Conservation (phyloP, 2,329 filamentous ascomycete species). For the Cytospora paraplurivora region DNA sequence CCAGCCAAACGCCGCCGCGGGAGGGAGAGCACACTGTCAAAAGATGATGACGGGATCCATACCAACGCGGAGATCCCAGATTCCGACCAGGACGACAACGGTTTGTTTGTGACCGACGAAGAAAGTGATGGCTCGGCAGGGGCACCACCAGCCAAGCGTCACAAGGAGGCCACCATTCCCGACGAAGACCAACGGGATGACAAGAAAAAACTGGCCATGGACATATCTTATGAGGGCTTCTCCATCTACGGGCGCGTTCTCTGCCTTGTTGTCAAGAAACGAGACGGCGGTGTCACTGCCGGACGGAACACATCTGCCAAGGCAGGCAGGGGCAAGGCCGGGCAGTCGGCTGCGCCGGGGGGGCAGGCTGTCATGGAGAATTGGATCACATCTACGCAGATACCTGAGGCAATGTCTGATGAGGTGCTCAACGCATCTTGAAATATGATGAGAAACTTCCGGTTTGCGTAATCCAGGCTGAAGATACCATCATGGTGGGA, state of each 20-base stretch:
- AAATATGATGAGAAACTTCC: not conserved
- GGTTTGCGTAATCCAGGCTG: not conserved
- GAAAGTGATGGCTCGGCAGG: slow-evolving; percentile 39
- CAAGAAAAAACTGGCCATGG: slow-evolving; percentile 88
- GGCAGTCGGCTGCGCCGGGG: slow-evolving; percentile 39
- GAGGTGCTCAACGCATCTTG: slow-evolving; percentile 29
- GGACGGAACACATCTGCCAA: slow-evolving; percentile 26
- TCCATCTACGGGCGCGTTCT: slow-evolving; percentile 92
- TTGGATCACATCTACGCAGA: slow-evolving; percentile 81
- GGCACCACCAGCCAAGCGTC: slow-evolving; percentile 51
- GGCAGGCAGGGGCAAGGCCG: slow-evolving; percentile 32
- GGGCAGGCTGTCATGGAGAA: slow-evolving; percentile 79
- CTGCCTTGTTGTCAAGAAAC: slow-evolving; percentile 83
- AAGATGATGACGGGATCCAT: slow-evolving; percentile 37
- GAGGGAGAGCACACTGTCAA: slow-evolving; percentile 35
- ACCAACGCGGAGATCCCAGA: slow-evolving; percentile 34
- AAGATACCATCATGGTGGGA: not conserved
- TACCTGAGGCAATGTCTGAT: slow-evolving; percentile 46
- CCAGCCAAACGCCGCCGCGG: slow-evolving; percentile 37
- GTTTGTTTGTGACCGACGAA: slow-evolving; percentile 33
- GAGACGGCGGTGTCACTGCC: slow-evolving; percentile 42
- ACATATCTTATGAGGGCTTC: slow-evolving; percentile 91
- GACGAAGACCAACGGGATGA: slow-evolving; percentile 56
- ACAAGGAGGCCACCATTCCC: slow-evolving; percentile 40
- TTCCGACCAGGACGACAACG: slow-evolving; percentile 27